These are phyloP conservation scores for Fragaria ananassa DNA, from an alignment of 306 rosid species.

Conservation along the genomic window DNA sequence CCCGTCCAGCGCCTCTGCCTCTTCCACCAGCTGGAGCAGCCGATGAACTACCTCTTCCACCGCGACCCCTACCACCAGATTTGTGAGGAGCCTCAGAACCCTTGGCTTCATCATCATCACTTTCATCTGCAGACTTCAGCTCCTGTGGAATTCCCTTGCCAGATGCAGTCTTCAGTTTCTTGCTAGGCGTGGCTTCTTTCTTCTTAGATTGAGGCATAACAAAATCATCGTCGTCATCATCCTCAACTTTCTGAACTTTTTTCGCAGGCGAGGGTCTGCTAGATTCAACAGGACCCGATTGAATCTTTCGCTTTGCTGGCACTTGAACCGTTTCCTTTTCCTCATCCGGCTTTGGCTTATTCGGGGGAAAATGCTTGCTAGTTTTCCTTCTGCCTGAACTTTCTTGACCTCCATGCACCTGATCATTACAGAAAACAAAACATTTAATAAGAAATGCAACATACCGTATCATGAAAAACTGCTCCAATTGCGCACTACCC, in stretches of 20 bases:
- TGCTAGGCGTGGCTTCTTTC: conserved; percentile 56
- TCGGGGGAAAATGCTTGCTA: conserved; percentile 61
- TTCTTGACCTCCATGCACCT: conserved; percentile 55
- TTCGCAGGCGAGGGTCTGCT: conserved; percentile 37
- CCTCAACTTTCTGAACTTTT: conserved; percentile 39
- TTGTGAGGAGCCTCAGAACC: conserved; percentile 37
- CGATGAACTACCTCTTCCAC: conserved; percentile 72
- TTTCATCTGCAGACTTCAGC: conserved; percentile 46
- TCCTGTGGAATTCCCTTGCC: conserved; percentile 58
- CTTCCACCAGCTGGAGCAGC: conserved; percentile 63
- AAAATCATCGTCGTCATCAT: conserved; percentile 46
- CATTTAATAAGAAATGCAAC: background rate
- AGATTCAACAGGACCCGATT: conserved; percentile 38
- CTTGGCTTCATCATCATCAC: conserved; percentile 48
- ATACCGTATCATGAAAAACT: background rate
- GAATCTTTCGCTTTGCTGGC: conserved; percentile 67
- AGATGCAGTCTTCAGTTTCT: conserved; percentile 67
- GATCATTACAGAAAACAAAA: conserved; percentile 7
- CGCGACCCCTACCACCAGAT: conserved; percentile 77
- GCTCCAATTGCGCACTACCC: background rate
- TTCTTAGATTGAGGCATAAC: conserved; percentile 35
- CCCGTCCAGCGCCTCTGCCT: conserved; percentile 89
- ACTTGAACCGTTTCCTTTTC: conserved; percentile 46
- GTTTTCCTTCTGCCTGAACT: conserved; percentile 71
- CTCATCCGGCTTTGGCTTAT: conserved; percentile 49